Base-by-base conservation (phyloP, 2,329 filamentous ascomycete genomes). In the Hymenoscyphus infarciens region DNA sequence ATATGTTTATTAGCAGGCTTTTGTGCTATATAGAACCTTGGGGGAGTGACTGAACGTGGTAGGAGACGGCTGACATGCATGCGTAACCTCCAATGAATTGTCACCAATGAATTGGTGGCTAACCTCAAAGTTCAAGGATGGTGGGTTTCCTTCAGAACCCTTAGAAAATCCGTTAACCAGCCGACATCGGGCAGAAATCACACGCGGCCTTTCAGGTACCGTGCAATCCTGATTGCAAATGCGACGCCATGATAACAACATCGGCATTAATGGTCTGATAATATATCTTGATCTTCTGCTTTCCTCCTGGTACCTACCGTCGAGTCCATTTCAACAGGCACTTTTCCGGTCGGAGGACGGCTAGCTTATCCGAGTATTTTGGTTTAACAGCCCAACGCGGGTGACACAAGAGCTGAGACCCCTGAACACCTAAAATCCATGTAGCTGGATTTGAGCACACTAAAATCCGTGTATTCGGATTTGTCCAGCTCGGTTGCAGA, bases 371-470 rank as follows among this genome's bases (percentile, higher is more conserved):
- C 22, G 6, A 49, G n/a, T 11, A 25, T 49, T 49, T 25, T 52
- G 45, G 19, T 52, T 52, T 25, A 19, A 52, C 45, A 52, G n/a
- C 19, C 25, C 45, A 52, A 52, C 45, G 45, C 45, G 45, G 45
- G 45, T 52, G 45, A 52, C 45, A 52, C 45, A 52, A 52, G 45
- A 52, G 45, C 10, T 52, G 45, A 52, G 45, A 52, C 45, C 45
- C 45, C 45, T 52, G 45, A 52, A 52, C 19, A 22, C 19, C 45
- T 22, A 25, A 52, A 52, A 52, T 52, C 45, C 45, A 52, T 22
- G 45, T 52, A 52, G 25, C 45, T 22, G 45, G 45, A 25, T 52
- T 52, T 22, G 45, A 52, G 25, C 45, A 52, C 45, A 22, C 45
- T 25, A 52, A 52, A 52, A 22, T 22, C 45, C 45, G 45, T 52